These are phyloP conservation scores for Cicer judaicum DNA, from an alignment of 306 rosid species.

Conservation along the genomic window DNA sequence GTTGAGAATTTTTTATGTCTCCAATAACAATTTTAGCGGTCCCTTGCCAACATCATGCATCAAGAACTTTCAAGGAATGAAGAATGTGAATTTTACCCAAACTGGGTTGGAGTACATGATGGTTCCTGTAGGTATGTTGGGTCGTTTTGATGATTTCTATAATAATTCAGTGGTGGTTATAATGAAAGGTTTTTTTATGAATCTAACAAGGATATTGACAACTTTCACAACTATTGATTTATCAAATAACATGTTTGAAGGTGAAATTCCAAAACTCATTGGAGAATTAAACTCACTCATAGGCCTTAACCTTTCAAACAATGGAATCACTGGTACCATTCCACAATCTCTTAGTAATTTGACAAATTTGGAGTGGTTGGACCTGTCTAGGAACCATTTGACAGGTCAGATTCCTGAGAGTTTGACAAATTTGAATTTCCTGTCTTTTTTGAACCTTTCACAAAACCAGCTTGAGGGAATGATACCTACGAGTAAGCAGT, in stretches of 20 bases:
- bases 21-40: conserved; percentile 48
- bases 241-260: conserved; percentile 51
- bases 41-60: conserved; percentile 44
- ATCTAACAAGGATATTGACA: neutral
- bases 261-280: conserved; percentile 42
- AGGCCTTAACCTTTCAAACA: conserved; percentile 43
- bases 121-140: too few relatives aligned
- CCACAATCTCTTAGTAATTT: neutral
- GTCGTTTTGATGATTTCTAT: too few relatives aligned
- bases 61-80: conserved; percentile 46
- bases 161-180: neutral
- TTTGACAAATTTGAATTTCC: conserved; percentile 16
- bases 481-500: conserved; percentile 52
- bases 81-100: neutral
- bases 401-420: neutral
- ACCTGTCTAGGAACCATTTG: conserved; percentile 16
- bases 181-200: neutral
- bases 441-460: conserved; percentile 14
- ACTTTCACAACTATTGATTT: conserved; percentile 43
- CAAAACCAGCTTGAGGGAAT: conserved; percentile 42
- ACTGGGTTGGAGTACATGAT: neutral
- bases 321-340: neutral
- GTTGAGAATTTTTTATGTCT: conserved; percentile 49
- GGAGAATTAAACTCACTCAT: conserved; percentile 37
- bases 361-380: conserved; percentile 15